phyloP scores from a whole-genome alignment of 2,329 filamentous ascomycete genomes.

The Aspergillus novofumigatus region DNA sequence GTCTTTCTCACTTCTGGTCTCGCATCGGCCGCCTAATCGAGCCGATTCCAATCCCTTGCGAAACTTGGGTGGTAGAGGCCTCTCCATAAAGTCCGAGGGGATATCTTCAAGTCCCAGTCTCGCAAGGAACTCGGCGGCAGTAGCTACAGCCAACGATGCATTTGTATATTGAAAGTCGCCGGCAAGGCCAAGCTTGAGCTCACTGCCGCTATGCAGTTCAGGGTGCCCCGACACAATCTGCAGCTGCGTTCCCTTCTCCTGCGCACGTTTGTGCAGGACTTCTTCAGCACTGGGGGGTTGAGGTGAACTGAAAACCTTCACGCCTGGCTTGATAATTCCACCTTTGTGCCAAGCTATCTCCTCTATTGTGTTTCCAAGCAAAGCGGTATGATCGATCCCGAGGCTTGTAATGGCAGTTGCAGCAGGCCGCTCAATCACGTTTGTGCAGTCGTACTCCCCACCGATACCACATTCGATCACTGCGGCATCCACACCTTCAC shows the following conservation, averaged over 20 bases:
- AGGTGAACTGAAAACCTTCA: constrained; percentile 59
- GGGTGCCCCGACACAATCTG: constrained; percentile 49
- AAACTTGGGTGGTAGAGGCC: constrained; percentile 58
- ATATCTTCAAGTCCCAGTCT: constrained; percentile 32
- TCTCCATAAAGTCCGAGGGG: constrained; percentile 34
- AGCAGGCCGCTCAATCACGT: constrained; percentile 68
- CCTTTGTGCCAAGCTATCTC: constrained; percentile 91
- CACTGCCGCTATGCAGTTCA: constrained; percentile 35
- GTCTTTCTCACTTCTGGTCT: constrained; percentile 56
- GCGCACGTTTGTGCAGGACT: constrained; percentile 54
- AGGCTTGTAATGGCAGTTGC: constrained; percentile 73
- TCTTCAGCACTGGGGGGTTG: constrained; percentile 53
- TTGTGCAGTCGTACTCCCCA: constrained; percentile 89
- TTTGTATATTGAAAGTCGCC: constrained; percentile 62
- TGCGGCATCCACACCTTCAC: constrained; percentile 70
- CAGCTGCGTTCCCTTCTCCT: constrained; percentile 47
- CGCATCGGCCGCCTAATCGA: constrained; percentile 71
- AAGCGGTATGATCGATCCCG: constrained; percentile 77
- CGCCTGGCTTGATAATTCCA: constrained; percentile 72
- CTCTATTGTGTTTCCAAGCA: constrained; percentile 74
- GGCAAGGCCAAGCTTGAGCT: constrained; percentile 54
- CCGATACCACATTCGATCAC: constrained; percentile 93
- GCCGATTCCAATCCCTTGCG: constrained; percentile 62
- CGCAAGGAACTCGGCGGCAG: constrained; percentile 39
- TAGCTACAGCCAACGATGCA: constrained; percentile 56